phyloP scores from a whole-genome alignment of 1,284 basidiomycete species.

The Trametes hirsuta region DNA sequence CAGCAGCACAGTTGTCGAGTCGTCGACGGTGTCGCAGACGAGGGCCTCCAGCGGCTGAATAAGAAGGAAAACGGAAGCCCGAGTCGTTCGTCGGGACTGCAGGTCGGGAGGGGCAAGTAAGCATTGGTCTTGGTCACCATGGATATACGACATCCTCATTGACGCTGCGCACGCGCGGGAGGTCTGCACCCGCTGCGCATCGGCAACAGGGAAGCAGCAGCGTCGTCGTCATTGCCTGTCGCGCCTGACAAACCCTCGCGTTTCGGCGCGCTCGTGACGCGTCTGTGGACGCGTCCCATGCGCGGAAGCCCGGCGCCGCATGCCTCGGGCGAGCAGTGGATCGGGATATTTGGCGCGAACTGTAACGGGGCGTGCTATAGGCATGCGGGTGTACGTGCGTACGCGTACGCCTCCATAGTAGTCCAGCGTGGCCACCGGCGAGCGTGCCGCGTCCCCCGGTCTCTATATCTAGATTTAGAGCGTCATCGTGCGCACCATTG shows the following conservation, averaged over 20 bases:
- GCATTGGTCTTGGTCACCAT: slow-evolving; percentile 5
- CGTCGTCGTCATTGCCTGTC: slow-evolving; percentile 2
- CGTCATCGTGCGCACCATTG: too few species aligned
- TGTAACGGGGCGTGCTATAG: neutral
- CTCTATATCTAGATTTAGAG: too few species aligned
- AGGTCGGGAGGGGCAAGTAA: neutral
- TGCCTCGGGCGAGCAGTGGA: neutral
- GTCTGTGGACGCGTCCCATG: neutral
- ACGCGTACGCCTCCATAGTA: too few species aligned
- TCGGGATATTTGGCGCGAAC: neutral
- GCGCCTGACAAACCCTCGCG: slow-evolving; percentile 1
- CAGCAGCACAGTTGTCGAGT: neutral
- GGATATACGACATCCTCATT: neutral
- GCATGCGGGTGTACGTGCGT: neutral
- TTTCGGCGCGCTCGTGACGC: neutral
- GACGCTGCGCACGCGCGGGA: neutral
- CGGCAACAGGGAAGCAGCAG: slow-evolving; percentile 1
- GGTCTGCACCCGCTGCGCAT: neutral
- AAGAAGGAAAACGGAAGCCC: neutral
- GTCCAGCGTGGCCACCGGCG: too few species aligned
- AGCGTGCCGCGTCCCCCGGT: too few species aligned
- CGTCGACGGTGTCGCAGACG: neutral
- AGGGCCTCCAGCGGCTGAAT: too few species aligned
- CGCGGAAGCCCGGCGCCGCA: neutral
- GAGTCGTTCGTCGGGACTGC: neutral